Conservation (phyloP, 306 rosid genomes). For the Morella rubra region DNA sequence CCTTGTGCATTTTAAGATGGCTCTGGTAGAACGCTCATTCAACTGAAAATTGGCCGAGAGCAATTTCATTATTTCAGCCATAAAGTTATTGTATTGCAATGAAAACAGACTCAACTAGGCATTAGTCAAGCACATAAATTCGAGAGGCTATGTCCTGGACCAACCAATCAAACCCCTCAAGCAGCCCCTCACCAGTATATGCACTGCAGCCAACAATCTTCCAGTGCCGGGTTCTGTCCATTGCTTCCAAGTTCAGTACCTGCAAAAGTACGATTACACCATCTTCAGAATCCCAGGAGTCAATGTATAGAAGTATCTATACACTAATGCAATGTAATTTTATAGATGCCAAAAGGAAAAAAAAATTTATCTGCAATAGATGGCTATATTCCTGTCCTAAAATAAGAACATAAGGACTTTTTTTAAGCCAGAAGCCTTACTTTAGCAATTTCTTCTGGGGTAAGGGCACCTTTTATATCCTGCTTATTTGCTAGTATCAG, state of each 20-base stretch:
- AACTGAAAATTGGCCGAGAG: neutral
- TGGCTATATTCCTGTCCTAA: too few relatives aligned
- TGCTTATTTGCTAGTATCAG: slow-evolving; percentile 91
- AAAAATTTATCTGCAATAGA: too few relatives aligned
- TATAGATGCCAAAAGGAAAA: too few relatives aligned
- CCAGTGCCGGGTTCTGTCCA: slow-evolving; percentile 83
- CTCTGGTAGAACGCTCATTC: neutral
- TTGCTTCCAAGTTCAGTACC: slow-evolving; percentile 77
- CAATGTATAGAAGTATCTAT: neutral
- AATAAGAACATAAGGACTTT: neutral
- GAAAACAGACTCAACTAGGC: too few relatives aligned
- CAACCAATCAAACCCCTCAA: slow-evolving; percentile 86
- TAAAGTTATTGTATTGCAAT: too few relatives aligned
- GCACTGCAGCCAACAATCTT: slow-evolving; percentile 83
- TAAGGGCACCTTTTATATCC: slow-evolving; percentile 80
- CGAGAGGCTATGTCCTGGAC: slow-evolving; percentile 87
- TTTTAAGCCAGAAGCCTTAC: slow-evolving; percentile 35
- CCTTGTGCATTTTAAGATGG: neutral
- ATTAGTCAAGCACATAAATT: slow-evolving; percentile 65
- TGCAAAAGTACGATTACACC: slow-evolving; percentile 12
- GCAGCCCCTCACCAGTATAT: slow-evolving; percentile 71
- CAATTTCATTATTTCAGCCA: neutral
- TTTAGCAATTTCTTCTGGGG: slow-evolving; percentile 72
- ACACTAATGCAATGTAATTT: neutral
- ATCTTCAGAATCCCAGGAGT: slow-evolving; percentile 10